Evolutionary conservation across 176 grass and related monocot species (phyloP).

Genomic region (maize (Zea mays)): Zm-B73-REFERENCE-NAM-5.0 NC_050100.1:194697001-194697500

Average conservation of each 20-base stretch:
- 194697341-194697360: slow-evolving; percentile 68
- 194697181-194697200: slow-evolving; percentile 42
- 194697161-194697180: slow-evolving; percentile 23
- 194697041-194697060: slow-evolving; percentile 96
- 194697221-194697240: slow-evolving; percentile 74
- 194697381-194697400: slow-evolving; percentile 39
- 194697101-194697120: slow-evolving; percentile 67
- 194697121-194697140: slow-evolving; percentile 27
- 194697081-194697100: slow-evolving; percentile 77
- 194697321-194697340: slow-evolving; percentile 99
- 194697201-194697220: slow-evolving; percentile 92
- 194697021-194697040: slow-evolving; percentile 44
- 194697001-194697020: slow-evolving; percentile 4
- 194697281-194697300: slow-evolving; percentile 98
- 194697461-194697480: slow-evolving; percentile 95
- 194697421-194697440: slow-evolving; percentile 82
- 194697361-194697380: slow-evolving; percentile 15
- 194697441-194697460: slow-evolving; percentile 95
- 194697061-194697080: slow-evolving; percentile 87
- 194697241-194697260: slow-evolving; percentile 61
- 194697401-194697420: slow-evolving; percentile 34
- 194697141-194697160: neutral
- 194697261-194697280: slow-evolving; percentile 75
- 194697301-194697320: slow-evolving; percentile 99
- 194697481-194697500: slow-evolving; percentile 98